These are phyloP conservation scores for Trichocladium uniseriatum DNA, from an alignment of 495 filamentous ascomycete species.

Conservation along the genomic window DNA sequence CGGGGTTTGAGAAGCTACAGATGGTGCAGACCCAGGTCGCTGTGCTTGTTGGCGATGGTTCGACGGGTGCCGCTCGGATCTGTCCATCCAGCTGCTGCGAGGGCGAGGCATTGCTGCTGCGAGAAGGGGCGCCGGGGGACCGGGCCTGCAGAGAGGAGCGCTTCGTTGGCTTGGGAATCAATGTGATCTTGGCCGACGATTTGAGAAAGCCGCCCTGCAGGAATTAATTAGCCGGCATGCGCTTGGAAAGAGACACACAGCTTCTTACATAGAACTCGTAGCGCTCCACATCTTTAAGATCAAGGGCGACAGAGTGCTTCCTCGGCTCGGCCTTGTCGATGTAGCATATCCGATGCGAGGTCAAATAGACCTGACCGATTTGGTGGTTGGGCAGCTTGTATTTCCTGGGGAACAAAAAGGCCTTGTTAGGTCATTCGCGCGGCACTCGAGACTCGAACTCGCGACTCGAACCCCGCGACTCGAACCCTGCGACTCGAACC, in stretches of 20 bases:
- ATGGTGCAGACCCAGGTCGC: conserved; percentile 98
- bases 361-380: conserved; percentile 92
- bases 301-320: conserved; percentile 73
- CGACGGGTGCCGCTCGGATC: conserved; percentile 39
- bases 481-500: no score
- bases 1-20: conserved; percentile 92
- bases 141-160: conserved; percentile 42
- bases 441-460: no score
- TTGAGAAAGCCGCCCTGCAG: conserved; percentile 92
- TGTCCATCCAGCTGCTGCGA: conserved; percentile 42
- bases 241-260: neutral
- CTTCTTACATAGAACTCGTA: conserved; percentile 73
- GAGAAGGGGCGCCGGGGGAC: conserved; percentile 29
- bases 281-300: conserved; percentile 84
- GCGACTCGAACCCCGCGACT: no score
- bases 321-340: conserved; percentile 83
- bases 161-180: conserved; percentile 67
- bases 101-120: conserved; percentile 40
- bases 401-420: conserved; percentile 54
- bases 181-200: conserved; percentile 85
- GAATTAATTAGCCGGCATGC: conserved; percentile 13
- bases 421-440: no score
- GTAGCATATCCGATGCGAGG: conserved; percentile 90
- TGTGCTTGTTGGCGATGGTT: conserved; percentile 40
- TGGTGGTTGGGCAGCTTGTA: conserved; percentile 91